Evolutionary conservation across 768 basidiomycete species (phyloP).

Genomic region (Butyriboletus loyo): DNA sequence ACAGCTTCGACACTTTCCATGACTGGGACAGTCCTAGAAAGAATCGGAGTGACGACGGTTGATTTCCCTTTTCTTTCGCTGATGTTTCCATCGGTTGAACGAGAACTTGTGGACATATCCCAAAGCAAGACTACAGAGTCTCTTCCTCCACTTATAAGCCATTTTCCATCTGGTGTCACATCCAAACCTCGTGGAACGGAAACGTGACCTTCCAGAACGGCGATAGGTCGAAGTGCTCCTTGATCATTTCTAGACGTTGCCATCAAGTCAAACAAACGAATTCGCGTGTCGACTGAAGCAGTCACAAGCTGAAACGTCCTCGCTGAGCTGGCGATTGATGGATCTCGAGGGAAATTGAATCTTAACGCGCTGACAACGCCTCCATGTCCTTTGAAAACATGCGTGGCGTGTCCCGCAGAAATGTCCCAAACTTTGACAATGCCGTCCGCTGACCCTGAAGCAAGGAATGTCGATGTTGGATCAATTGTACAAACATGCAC

Average conservation of each 20-base stretch:
- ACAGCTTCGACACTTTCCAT: conserved; percentile 87
- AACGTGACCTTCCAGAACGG: conserved; percentile 91
- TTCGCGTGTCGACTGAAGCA: conserved; percentile 86
- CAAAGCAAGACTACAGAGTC: conserved; percentile 93
- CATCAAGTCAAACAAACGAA: conserved; percentile 88
- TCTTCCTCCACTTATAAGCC: conserved; percentile 87
- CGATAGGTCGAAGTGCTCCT: conserved; percentile 60
- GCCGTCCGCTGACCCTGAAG: conserved; percentile 95
- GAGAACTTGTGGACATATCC: conserved; percentile 53
- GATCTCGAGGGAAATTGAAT: conserved; percentile 75
- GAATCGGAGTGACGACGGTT: conserved; percentile 47
- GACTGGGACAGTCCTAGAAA: conserved; percentile 77
- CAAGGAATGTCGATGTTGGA: conserved; percentile 85
- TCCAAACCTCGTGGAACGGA: conserved; percentile 92
- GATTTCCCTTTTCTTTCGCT: conserved; percentile 42
- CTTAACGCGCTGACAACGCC: conserved; percentile 92
- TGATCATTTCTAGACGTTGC: conserved; percentile 56
- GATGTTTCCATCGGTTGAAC: conserved; percentile 4
- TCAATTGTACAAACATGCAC: conserved; percentile 86
- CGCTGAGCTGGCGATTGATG: conserved; percentile 43
- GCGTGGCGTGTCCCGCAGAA: conserved; percentile 82
- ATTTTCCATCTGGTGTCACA: conserved; percentile 80
- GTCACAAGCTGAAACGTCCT: conserved; percentile 79
- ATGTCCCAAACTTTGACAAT: conserved; percentile 97
- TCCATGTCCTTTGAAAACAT: conserved; percentile 94